Evolutionary conservation across 495 filamentous ascomycete genomes (phyloP).

Genomic region (Parachaetomium inaequale): DNA sequence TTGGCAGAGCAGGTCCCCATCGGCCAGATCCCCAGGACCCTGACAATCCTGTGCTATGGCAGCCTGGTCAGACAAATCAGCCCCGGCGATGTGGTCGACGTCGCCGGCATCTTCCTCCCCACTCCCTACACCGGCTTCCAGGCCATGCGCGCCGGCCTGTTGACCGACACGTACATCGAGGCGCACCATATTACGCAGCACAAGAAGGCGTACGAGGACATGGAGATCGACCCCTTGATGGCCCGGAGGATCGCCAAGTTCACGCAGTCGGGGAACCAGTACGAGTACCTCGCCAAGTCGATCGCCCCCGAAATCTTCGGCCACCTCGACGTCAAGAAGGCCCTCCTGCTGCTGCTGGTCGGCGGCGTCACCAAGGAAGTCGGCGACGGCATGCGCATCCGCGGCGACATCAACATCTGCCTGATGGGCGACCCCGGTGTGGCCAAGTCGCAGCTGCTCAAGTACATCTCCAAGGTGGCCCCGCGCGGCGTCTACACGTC

Average conservation of each 20-base stretch:
- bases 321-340: slow-evolving; percentile 96
- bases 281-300: slow-evolving; percentile 89
- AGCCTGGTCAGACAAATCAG: slow-evolving; percentile 78
- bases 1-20: slow-evolving; percentile 98
- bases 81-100: slow-evolving; percentile 89
- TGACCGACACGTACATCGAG: slow-evolving; percentile 96
- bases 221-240: slow-evolving; percentile 68
- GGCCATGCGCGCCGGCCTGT: slow-evolving; percentile 86
- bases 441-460: slow-evolving; percentile 94
- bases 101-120: slow-evolving; percentile 92
- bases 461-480: slow-evolving; percentile 97
- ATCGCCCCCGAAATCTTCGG: slow-evolving; percentile 98
- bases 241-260: slow-evolving; percentile 77
- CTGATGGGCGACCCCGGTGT: slow-evolving; percentile 99
- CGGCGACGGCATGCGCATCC: slow-evolving; percentile 96
- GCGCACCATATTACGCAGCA: slow-evolving; percentile 90
- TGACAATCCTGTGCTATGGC: slow-evolving; percentile 89
- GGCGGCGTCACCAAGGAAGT: slow-evolving; percentile 96
- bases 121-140: slow-evolving; percentile 98
- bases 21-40: slow-evolving; percentile 86
- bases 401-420: slow-evolving; percentile 97
- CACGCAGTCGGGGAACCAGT: slow-evolving; percentile 78
- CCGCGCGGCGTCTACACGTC: slow-evolving; percentile 97
- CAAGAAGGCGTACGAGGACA: slow-evolving; percentile 93
- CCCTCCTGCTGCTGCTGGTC: slow-evolving; percentile 86